Evolutionary conservation across 2,329 filamentous ascomycete species (phyloP).

Genomic region (Ophiocordyceps polyrhachis-furcata): DNA sequence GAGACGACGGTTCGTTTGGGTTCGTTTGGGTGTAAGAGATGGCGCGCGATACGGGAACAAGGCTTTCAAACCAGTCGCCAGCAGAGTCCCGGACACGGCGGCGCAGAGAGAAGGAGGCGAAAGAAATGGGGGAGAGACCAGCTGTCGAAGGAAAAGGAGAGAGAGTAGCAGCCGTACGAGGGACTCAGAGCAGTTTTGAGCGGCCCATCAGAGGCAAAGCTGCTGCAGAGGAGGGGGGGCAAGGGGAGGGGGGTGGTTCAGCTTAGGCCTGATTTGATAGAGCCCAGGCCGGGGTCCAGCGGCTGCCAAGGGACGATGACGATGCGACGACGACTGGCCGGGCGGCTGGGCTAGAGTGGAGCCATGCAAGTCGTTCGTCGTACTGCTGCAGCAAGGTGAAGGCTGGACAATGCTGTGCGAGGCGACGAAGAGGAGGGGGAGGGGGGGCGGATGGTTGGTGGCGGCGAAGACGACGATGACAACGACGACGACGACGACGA

Average conservation of each 20-base stretch:
- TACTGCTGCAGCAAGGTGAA: neutral
- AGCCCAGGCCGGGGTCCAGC: neutral
- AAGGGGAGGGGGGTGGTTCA: neutral
- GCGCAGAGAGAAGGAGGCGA: conserved; percentile 17
- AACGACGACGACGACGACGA: too few relatives aligned
- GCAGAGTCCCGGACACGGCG: conserved; percentile 9
- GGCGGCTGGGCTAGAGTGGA: neutral
- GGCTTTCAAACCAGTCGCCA: conserved; percentile 5
- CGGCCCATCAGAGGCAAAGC: conserved; percentile 9
- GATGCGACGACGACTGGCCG: neutral
- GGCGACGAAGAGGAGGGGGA: neutral
- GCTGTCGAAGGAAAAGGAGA: conserved; percentile 23
- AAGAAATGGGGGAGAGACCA: conserved; percentile 30
- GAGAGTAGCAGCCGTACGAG: conserved; percentile 6
- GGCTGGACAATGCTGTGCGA: neutral
- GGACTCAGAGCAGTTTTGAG: conserved; percentile 25
- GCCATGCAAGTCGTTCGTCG: neutral
- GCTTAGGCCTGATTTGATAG: neutral
- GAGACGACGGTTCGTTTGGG: neutral
- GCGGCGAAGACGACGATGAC: too few relatives aligned
- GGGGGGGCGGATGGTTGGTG: too few relatives aligned
- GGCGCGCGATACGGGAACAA: neutral
- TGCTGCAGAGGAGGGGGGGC: neutral
- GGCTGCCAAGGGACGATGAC: neutral
- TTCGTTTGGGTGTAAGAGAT: neutral